Conservation (phyloP, 2,329 filamentous ascomycete genomes). For the Botrytis cinerea region DNA sequence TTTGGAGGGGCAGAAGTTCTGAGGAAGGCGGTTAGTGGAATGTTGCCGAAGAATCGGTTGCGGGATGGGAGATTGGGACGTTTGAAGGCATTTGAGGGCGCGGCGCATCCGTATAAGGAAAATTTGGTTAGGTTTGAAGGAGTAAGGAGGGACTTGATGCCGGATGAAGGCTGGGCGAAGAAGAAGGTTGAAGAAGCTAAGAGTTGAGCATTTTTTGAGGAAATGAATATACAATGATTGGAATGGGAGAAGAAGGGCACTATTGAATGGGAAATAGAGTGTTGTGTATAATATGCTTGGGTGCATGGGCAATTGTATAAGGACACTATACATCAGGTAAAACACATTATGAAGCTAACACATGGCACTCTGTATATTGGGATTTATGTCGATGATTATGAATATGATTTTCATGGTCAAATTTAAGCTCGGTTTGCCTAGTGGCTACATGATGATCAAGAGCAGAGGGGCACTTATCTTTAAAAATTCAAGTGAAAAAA, state of each 20-base stretch:
- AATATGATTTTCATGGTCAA: neutral
- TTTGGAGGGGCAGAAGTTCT: constrained; percentile 91
- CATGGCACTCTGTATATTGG: neutral
- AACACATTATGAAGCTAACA: constrained; percentile 11
- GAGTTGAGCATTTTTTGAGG: neutral
- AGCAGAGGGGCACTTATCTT: neutral
- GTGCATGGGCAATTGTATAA: constrained; percentile 20
- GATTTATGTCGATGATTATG: neutral
- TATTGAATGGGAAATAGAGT: constrained; percentile 12
- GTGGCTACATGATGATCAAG: neutral
- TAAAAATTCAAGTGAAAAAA: neutral
- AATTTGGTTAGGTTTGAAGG: constrained; percentile 78
- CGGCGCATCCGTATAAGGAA: constrained; percentile 84
- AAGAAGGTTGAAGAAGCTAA: constrained; percentile 9
- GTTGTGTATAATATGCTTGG: constrained; percentile 29
- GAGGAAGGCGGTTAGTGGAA: constrained; percentile 88
- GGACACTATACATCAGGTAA: constrained; percentile 27
- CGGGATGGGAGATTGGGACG: constrained; percentile 83
- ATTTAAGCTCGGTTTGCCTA: neutral
- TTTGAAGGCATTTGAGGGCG: constrained; percentile 95
- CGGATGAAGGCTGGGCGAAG: constrained; percentile 27
- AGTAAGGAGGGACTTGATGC: constrained; percentile 43
- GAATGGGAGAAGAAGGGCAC: neutral
- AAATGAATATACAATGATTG: neutral
- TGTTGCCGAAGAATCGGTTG: constrained; percentile 96